These are phyloP conservation scores for Blepharisma stoltei DNA, from an alignment of 73 alveolate species.

Conservation along the genomic window DNA sequence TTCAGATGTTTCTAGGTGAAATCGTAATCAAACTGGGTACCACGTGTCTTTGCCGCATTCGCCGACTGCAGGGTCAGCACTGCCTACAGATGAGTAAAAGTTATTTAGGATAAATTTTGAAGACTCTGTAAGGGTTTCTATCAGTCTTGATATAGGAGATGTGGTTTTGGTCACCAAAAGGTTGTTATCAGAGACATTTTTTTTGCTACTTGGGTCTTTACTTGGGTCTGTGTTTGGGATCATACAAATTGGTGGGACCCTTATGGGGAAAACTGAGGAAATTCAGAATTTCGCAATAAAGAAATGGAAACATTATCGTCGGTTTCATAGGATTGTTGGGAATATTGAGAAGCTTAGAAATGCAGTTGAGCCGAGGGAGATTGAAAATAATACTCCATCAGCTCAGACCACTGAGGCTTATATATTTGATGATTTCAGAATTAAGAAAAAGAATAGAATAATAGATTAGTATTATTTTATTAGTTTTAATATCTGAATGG, in stretches of 20 bases:
- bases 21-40: neutral
- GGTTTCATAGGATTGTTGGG: too few relatives aligned
- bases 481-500: too few relatives aligned
- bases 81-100: neutral
- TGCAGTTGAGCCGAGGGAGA: too few relatives aligned
- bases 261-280: neutral
- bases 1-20: neutral
- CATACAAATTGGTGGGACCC: neutral
- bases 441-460: too few relatives aligned
- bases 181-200: neutral
- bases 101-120: neutral
- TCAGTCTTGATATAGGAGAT: neutral
- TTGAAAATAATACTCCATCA: too few relatives aligned
- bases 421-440: too few relatives aligned
- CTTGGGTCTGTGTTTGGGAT: slow-evolving; percentile 25
- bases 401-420: too few relatives aligned
- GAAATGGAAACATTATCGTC: too few relatives aligned
- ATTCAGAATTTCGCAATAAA: too few relatives aligned
- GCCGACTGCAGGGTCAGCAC: neutral
- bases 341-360: too few relatives aligned
- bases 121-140: neutral
- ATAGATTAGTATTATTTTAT: too few relatives aligned
- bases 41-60: neutral
- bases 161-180: slow-evolving; percentile 7
- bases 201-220: neutral